Percentiles rank a stretch among this genome's conserved stretches.
Evolutionary conservation across 1,284 basidiomycete species (phyloP).

Genomic region (Tylopilus sp.): DNA sequence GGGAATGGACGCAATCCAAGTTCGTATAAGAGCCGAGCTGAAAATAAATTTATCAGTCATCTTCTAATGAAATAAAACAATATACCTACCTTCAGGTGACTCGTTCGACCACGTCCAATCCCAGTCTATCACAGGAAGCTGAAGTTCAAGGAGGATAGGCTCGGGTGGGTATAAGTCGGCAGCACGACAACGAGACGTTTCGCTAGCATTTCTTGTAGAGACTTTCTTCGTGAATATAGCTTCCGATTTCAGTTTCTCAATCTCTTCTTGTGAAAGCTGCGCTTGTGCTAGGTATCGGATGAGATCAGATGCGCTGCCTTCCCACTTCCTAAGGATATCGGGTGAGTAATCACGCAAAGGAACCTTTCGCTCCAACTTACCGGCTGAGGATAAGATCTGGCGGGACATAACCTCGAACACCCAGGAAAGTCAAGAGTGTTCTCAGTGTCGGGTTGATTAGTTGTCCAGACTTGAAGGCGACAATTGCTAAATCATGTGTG

Average conservation of each 20-base stretch:
- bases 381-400: slow-evolving; percentile 83
- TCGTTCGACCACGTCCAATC: slow-evolving; percentile 74
- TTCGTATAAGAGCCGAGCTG: slow-evolving; percentile 69
- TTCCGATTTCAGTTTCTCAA: slow-evolving; percentile 70
- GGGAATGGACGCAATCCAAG: slow-evolving; percentile 83
- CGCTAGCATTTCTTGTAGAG: slow-evolving; percentile 14
- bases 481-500: slow-evolving; percentile 19
- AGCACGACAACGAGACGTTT: slow-evolving; percentile 5
- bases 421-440: slow-evolving; percentile 55
- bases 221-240: neutral
- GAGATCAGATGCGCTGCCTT: slow-evolving; percentile 79
- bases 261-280: slow-evolving; percentile 69
- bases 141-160: slow-evolving; percentile 11
- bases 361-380: slow-evolving; percentile 44
- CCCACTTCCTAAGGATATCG: slow-evolving; percentile 66
- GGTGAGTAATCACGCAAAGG: neutral
- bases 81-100: slow-evolving; percentile 79
- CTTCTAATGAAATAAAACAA: neutral
- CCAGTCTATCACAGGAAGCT: slow-evolving; percentile 25
- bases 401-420: slow-evolving; percentile 90
- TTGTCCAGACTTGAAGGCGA: slow-evolving; percentile 6
- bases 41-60: neutral
- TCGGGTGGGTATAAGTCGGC: slow-evolving; percentile 26
- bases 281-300: slow-evolving; percentile 54
- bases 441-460: neutral